phyloP scores from a whole-genome alignment of 129 eudicot species.

The Saussurea involucrata region DNA sequence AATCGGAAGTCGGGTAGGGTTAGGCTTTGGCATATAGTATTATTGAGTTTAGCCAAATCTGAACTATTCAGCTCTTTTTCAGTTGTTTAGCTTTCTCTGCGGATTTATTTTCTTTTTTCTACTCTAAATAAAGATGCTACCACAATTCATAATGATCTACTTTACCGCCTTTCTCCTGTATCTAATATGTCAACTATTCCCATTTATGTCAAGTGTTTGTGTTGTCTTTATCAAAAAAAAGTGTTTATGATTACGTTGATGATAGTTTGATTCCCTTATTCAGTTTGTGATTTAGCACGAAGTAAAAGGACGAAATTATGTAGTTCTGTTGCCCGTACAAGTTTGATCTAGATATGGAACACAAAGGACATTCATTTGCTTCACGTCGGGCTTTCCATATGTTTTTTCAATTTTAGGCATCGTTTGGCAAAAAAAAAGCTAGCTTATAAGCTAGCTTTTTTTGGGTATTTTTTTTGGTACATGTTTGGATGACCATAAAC shows the following conservation, averaged over 20 bases:
- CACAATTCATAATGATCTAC: neutral
- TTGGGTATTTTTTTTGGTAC: no score
- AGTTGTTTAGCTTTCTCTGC: neutral
- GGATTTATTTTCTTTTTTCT: neutral
- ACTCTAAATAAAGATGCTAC: neutral
- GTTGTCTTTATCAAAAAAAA: no score
- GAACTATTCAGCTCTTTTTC: neutral
- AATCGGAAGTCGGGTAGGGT: no score
- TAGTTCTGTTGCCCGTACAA: neutral
- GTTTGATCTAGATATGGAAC: neutral
- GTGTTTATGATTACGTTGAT: neutral
- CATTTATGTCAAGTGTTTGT: neutral
- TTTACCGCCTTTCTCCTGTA: neutral
- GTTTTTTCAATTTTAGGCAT: no score
- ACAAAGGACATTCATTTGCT: neutral
- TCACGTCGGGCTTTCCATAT: neutral
- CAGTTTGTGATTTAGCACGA: neutral
- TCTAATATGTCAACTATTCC: neutral
- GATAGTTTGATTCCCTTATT: no score
- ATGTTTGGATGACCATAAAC: no score
- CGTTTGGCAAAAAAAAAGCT: no score
- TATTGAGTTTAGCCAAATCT: neutral
- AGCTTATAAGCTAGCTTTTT: no score
- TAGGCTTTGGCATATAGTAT: no score
- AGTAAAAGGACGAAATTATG: neutral